Evolutionary conservation across 2,329 filamentous ascomycete species (phyloP).

Genomic region (Alternaria dauci): DNA sequence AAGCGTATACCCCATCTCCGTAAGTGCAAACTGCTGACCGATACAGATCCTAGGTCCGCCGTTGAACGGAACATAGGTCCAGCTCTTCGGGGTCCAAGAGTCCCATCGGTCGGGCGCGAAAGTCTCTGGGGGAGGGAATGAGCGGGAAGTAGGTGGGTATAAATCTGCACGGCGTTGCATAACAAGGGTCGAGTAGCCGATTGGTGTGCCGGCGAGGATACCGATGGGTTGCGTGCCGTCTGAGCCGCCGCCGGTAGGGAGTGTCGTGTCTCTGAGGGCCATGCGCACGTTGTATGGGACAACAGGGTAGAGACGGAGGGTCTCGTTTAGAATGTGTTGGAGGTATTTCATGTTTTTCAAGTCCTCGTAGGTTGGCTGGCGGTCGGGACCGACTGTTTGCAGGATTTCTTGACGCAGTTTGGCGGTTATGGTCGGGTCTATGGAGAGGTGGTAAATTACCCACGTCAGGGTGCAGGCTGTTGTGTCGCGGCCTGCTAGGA

Average conservation of each 20-base stretch:
- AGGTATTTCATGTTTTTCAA: conserved; percentile 87
- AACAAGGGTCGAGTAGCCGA: conserved; percentile 58
- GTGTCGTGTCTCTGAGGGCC: conserved; percentile 57
- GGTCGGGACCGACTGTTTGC: conserved; percentile 68
- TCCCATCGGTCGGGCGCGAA: conserved; percentile 62
- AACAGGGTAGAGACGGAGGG: conserved; percentile 58
- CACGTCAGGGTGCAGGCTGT: conserved; percentile 84
- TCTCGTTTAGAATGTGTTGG: conserved; percentile 48
- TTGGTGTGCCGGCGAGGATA: conserved; percentile 54
- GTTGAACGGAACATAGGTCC: conserved; percentile 61
- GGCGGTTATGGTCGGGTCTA: conserved; percentile 70
- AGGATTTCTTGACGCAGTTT: conserved; percentile 79
- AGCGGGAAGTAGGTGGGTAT: conserved; percentile 52
- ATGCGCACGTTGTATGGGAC: conserved; percentile 61
- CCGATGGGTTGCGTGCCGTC: conserved; percentile 57
- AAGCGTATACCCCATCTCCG: conserved; percentile 60
- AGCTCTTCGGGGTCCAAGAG: conserved; percentile 58
- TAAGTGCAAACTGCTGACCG: conserved; percentile 61
- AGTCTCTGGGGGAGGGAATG: conserved; percentile 52
- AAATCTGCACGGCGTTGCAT: conserved; percentile 61
- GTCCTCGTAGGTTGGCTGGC: conserved; percentile 74
- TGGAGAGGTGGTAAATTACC: conserved; percentile 81
- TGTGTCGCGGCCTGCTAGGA: conserved; percentile 87
- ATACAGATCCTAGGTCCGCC: conserved; percentile 61
- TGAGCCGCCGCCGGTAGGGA: conserved; percentile 59